Evolutionary conservation across 306 rosid genomes (phyloP), one percentile per base, ranked within the genome.

Genomic region (Lithocarpus polystachyus): DNA sequence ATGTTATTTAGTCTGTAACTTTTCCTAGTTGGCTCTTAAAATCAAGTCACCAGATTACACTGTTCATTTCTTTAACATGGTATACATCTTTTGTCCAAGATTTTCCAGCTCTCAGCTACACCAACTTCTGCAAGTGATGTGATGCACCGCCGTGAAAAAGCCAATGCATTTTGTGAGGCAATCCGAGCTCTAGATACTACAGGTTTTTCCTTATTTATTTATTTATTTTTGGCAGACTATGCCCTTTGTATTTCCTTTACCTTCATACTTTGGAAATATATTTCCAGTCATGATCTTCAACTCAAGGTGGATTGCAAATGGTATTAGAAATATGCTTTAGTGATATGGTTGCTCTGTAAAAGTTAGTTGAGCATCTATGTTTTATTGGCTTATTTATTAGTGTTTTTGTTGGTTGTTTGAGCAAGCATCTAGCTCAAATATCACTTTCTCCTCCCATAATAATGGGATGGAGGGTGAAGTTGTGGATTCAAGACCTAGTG

Each of bases 151-250:
- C 84, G 88, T 53, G 97, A 93, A 84, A 82, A 89, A 84, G 87
- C 93, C 62, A 82, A 95, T 82, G 97, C 89, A 77, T 93, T 91
- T 80, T 93, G 99, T 83, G 98, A 95, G 85, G 99, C 99, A 68
- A 93, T 95, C 79, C 98, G 98, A 61, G 99, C 99, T 80, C 82
- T 95, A 74, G 99, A 91, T 86, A 96, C 97, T 72, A 88, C 98
- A 95, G 99, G 97, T 95, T 77, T 82, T 68, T 74, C 75, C 24
- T 73, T 33, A 14, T 23, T 24, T 35, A 12, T 35, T 4, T 6
- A 15, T 8, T 29, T 0, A 1, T 51, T 68, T 68, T 5, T 19
- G 31, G 20, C 22, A 29, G 14, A 26, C 60, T 31, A 37, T 72
- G 23, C 54, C 73, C 45, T 70, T 72, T 19, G 17, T 74, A 29